These are phyloP conservation scores for Friedmanniomyces endolithicus DNA, from an alignment of 495 filamentous ascomycete species.

Conservation along the genomic window DNA sequence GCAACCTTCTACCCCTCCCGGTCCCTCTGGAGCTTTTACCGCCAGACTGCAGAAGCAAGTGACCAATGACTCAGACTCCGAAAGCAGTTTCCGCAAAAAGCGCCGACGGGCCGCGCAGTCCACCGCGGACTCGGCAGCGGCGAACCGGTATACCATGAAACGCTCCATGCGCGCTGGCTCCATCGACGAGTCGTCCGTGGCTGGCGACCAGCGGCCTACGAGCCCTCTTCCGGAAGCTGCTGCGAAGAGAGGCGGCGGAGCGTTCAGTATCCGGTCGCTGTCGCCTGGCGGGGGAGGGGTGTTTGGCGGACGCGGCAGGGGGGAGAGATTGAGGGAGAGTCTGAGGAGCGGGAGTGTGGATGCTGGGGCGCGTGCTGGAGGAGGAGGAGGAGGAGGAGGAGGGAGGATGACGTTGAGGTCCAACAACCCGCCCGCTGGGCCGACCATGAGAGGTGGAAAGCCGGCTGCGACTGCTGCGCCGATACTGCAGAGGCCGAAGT, in stretches of 20 bases:
- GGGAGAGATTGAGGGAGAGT: slow-evolving; percentile 2
- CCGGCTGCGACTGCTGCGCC: slow-evolving; percentile 30
- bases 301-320: slow-evolving; percentile 6
- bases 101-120: slow-evolving; percentile 30
- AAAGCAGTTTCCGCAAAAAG: slow-evolving; percentile 47
- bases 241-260: slow-evolving; percentile 24
- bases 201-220: slow-evolving; percentile 26
- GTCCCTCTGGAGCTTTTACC: not conserved
- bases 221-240: slow-evolving; percentile 26
- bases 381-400: too few species aligned
- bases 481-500: slow-evolving; percentile 28
- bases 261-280: slow-evolving; percentile 35
- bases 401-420: not conserved
- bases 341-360: slow-evolving; percentile 12
- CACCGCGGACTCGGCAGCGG: slow-evolving; percentile 6
- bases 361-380: slow-evolving; percentile 9
- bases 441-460: slow-evolving; percentile 30
- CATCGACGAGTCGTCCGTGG: slow-evolving; percentile 18
- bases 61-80: slow-evolving; percentile 41
- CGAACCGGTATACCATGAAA: slow-evolving; percentile 41
- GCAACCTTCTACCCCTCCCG: not conserved
- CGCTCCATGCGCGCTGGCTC: slow-evolving; percentile 40
- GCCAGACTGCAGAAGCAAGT: slow-evolving; percentile 5
- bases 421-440: not conserved
- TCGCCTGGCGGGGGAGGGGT: slow-evolving; percentile 30